Percentiles rank a stretch among this genome's conserved stretches.
phyloP scores from a whole-genome alignment of 345 rosid genomes.

The Citrus hindsii region DNA sequence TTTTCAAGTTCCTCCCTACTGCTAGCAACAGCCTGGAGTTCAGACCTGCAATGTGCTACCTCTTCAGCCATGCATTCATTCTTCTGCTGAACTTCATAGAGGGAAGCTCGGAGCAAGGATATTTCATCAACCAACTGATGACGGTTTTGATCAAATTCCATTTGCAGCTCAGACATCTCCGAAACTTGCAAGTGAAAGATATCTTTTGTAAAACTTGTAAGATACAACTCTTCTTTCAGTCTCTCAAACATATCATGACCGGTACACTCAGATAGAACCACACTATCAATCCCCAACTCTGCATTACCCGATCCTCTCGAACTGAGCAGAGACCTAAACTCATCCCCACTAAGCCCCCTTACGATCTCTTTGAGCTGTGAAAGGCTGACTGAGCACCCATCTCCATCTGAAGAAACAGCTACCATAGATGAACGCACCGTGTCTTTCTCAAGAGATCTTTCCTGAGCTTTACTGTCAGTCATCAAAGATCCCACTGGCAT shows the following conservation, averaged over 20 bases:
- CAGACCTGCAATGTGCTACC: slow-evolving; percentile 55
- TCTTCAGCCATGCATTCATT: slow-evolving; percentile 46
- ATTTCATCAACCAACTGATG: slow-evolving; percentile 41
- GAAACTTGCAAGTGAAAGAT: slow-evolving; percentile 53
- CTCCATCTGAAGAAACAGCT: slow-evolving; percentile 23
- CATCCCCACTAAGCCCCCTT: slow-evolving; percentile 54
- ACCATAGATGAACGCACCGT: slow-evolving; percentile 21
- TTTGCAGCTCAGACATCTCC: slow-evolving; percentile 53
- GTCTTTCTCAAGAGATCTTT: slow-evolving; percentile 31
- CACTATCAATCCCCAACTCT: slow-evolving; percentile 23
- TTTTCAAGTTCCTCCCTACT: slow-evolving; percentile 45
- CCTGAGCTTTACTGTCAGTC: slow-evolving; percentile 30
- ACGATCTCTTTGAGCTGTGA: slow-evolving; percentile 44
- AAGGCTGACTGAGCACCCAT: slow-evolving; percentile 33
- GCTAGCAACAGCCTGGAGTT: slow-evolving; percentile 37
- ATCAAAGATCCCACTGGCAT: slow-evolving; percentile 32
- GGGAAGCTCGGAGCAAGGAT: slow-evolving; percentile 42
- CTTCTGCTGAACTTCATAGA: slow-evolving; percentile 33
- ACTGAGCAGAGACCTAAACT: slow-evolving; percentile 41
- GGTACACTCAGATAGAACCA: slow-evolving; percentile 9
- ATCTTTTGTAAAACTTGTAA: slow-evolving; percentile 48
- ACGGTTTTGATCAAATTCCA: slow-evolving; percentile 37
- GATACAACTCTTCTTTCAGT: slow-evolving; percentile 58
- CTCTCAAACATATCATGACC: slow-evolving; percentile 33
- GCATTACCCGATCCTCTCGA: slow-evolving; percentile 36